Percentiles rank a stretch among this genome's conserved stretches.
Evolutionary conservation across 495 filamentous ascomycete species (phyloP).

Genomic region (Penicillium lagena): DNA sequence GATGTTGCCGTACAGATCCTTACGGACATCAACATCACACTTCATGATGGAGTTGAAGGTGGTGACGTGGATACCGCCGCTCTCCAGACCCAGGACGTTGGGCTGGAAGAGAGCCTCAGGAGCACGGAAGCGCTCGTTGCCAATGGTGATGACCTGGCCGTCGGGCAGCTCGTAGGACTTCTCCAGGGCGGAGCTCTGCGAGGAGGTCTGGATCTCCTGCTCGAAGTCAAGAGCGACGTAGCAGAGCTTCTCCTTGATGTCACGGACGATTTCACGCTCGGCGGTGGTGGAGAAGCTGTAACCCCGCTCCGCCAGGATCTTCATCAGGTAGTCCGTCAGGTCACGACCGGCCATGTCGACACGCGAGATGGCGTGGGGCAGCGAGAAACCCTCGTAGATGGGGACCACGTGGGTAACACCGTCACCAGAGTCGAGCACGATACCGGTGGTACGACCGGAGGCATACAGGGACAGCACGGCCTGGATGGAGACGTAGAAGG

Average conservation of each 20-base stretch:
- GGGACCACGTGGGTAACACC: constrained; percentile 99
- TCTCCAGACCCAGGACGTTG: constrained; percentile 94
- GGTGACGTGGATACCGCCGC: constrained; percentile 98
- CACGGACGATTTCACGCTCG: constrained; percentile 99
- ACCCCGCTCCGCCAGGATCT: constrained; percentile 97
- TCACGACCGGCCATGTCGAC: constrained; percentile 99
- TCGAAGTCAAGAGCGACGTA: constrained; percentile 99
- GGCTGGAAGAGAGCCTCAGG: constrained; percentile 99
- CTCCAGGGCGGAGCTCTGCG: constrained; percentile 95
- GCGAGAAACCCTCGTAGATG: constrained; percentile 99
- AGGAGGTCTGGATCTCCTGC: constrained; percentile 99
- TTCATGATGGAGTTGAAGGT: constrained; percentile 99
- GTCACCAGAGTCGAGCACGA: constrained; percentile 98
- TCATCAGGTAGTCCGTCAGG: constrained; percentile 99
- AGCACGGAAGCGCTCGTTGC: constrained; percentile 99
- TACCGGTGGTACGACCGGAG: constrained; percentile 99
- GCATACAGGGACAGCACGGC: constrained; percentile 98
- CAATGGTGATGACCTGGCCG: constrained; percentile 99
- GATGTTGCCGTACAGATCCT: constrained; percentile 99
- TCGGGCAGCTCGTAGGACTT: constrained; percentile 99
- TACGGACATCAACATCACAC: constrained; percentile 99
- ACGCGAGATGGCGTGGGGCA: constrained; percentile 98
- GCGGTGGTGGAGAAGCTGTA: constrained; percentile 99
- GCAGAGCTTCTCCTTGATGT: constrained; percentile 99
- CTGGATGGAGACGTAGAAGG: constrained; percentile 99